phyloP scores from a whole-genome alignment of 306 rosid species.

The Pterocarpus santalinus region DNA sequence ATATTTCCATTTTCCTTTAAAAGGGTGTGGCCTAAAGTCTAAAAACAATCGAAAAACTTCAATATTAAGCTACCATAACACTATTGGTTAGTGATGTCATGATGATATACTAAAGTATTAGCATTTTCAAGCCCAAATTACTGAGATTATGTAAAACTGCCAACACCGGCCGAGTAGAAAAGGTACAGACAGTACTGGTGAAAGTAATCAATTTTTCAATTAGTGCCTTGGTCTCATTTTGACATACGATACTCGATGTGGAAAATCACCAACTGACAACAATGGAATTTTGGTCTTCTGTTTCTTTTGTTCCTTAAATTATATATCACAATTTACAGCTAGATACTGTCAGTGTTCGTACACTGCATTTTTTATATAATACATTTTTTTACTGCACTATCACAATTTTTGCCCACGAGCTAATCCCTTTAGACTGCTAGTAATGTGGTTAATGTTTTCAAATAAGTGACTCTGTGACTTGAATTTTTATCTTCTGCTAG shows the following conservation, averaged over 20 bases:
- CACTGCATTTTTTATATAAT: too few species aligned
- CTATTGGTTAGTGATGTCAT: slow-evolving; percentile 44
- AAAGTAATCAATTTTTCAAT: slow-evolving; percentile 5
- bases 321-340: not conserved
- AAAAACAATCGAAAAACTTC: slow-evolving; percentile 9
- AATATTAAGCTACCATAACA: slow-evolving; percentile 19
- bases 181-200: not conserved
- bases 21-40: not conserved
- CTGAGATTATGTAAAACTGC: not conserved
- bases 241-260: not conserved
- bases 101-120: slow-evolving; percentile 32
- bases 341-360: too few species aligned
- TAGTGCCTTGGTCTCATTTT: not conserved
- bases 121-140: slow-evolving; percentile 27
- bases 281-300: not conserved
- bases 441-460: too few species aligned
- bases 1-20: not conserved
- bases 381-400: too few species aligned
- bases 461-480: too few species aligned
- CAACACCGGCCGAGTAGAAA: slow-evolving; percentile 24
- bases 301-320: slow-evolving; percentile 13
- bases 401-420: too few species aligned
- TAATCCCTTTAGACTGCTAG: too few species aligned
- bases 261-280: slow-evolving; percentile 22
- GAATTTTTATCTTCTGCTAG: too few species aligned